Conservation (phyloP, 2,329 filamentous ascomycete species). For the Trichoderma sp. region DNA sequence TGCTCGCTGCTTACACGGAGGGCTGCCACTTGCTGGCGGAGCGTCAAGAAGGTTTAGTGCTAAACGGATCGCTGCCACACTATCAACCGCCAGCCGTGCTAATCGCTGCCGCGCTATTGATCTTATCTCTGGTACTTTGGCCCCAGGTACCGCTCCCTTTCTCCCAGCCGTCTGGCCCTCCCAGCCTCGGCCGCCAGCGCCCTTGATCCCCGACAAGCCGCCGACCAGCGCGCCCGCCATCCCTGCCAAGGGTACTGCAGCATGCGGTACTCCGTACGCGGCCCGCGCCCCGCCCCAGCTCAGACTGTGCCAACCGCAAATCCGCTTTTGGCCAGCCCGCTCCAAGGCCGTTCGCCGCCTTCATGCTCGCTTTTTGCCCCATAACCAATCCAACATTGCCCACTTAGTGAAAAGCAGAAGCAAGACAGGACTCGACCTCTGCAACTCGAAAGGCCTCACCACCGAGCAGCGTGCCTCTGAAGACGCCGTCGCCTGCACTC, state of each 20-base stretch:
- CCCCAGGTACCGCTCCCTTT: background rate
- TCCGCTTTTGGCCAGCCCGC: conserved; percentile 15
- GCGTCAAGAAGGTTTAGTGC: background rate
- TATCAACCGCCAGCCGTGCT: background rate
- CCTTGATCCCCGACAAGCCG: background rate
- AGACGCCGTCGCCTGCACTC: background rate
- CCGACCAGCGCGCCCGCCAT: background rate
- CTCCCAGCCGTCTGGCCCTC: background rate
- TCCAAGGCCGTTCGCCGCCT: conserved; percentile 11
- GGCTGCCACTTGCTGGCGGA: background rate
- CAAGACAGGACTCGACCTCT: background rate
- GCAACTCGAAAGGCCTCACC: background rate
- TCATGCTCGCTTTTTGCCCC: conserved; percentile 6
- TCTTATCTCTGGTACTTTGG: conserved; percentile 14
- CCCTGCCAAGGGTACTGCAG: conserved; percentile 7
- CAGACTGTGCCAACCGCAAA: conserved; percentile 11
- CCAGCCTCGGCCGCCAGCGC: background rate
- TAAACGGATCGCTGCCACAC: background rate
- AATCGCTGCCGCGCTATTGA: background rate
- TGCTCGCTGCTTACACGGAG: background rate
- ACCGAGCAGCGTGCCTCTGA: background rate
- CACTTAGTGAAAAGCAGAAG: background rate
- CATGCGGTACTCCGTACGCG: conserved; percentile 12
- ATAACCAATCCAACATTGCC: conserved; percentile 21
- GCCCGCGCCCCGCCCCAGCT: conserved; percentile 7